Evolutionary conservation across 768 basidiomycete genomes (phyloP).

Genomic region (Trametes sanguinea): DNA sequence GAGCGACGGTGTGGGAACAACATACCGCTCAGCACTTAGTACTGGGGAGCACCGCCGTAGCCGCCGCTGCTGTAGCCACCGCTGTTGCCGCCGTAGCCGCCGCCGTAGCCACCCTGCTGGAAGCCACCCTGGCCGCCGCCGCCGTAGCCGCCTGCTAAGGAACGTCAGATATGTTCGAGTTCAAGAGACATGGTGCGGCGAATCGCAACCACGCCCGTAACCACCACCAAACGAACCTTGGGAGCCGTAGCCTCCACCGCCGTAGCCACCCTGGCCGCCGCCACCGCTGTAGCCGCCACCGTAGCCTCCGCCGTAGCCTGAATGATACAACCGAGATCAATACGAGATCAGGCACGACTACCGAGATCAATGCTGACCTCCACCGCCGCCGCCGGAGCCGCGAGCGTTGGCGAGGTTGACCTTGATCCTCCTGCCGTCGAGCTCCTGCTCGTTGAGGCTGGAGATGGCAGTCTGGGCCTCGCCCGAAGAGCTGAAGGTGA

Average conservation of each 20-base stretch:
- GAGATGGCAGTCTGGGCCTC: slow-evolving; percentile 83
- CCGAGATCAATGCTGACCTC: slow-evolving; percentile 27
- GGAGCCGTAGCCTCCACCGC: slow-evolving; percentile 28
- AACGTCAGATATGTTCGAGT: not conserved
- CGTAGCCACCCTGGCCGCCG: slow-evolving; percentile 32
- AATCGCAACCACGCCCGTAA: slow-evolving; percentile 11
- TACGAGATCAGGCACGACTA: not conserved
- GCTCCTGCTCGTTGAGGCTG: slow-evolving; percentile 83
- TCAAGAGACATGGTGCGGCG: not conserved
- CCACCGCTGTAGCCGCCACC: slow-evolving; percentile 33
- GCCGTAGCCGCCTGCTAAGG: slow-evolving; percentile 22
- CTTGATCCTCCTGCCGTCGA: slow-evolving; percentile 92
- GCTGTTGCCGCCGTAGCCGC: slow-evolving; percentile 30
- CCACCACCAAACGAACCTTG: slow-evolving; percentile 13
- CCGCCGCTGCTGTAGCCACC: slow-evolving; percentile 34
- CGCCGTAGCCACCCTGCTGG: slow-evolving; percentile 33
- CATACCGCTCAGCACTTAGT: slow-evolving; percentile 23
- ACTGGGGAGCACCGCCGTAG: slow-evolving; percentile 21
- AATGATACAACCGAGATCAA: not conserved
- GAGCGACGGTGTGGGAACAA: not conserved
- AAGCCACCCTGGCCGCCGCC: slow-evolving; percentile 25
- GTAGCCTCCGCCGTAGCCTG: slow-evolving; percentile 37
- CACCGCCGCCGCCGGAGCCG: slow-evolving; percentile 47
- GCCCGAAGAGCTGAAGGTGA: slow-evolving; percentile 60
- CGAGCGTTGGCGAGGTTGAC: slow-evolving; percentile 82